Percentiles rank a stretch among this genome's conserved stretches.
phyloP scores from a whole-genome alignment of 345 rosid species.

The Anacardium occidentale region DNA sequence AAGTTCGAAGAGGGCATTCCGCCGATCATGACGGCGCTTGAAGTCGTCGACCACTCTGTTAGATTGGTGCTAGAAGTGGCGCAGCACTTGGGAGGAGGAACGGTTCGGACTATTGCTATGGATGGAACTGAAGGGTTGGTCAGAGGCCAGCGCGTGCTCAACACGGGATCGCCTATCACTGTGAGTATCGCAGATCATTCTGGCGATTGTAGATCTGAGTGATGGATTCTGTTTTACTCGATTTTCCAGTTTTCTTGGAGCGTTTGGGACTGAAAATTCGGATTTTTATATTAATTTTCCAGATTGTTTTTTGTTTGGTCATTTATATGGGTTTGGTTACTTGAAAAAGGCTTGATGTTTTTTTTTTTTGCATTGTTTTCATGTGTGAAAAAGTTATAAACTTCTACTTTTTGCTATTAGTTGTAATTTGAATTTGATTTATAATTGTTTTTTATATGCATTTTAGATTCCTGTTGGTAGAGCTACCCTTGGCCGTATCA shows the following conservation, averaged over 20 bases:
- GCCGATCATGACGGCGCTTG: constrained; percentile 98
- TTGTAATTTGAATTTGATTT: too few species aligned
- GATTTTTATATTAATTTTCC: too few species aligned
- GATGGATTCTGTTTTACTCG: background rate
- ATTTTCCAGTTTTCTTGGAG: background rate
- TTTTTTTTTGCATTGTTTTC: too few species aligned
- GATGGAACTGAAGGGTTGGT: constrained; percentile 89
- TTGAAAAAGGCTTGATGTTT: background rate
- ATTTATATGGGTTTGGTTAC: background rate
- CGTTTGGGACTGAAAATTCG: background rate
- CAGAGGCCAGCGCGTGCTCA: constrained; percentile 78
- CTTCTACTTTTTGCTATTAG: too few species aligned
- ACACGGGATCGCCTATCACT: constrained; percentile 92
- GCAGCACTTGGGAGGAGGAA: constrained; percentile 86
- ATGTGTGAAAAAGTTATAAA: too few species aligned
- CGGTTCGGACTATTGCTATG: constrained; percentile 93
- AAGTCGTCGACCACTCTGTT: constrained; percentile 64
- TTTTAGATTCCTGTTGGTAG: constrained; percentile 93
- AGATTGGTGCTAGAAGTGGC: constrained; percentile 95
- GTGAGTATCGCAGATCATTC: constrained; percentile 31
- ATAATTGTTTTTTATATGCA: background rate
- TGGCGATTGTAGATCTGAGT: constrained; percentile 7
- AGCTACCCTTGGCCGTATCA: constrained; percentile 94
- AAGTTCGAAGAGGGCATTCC: constrained; percentile 88
- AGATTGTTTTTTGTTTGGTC: background rate